A percentile compares a stretch with the other conserved stretches of the same genome.
Conservation (phyloP, 1,139 yeast species). For the Candida smagusa region DNA sequence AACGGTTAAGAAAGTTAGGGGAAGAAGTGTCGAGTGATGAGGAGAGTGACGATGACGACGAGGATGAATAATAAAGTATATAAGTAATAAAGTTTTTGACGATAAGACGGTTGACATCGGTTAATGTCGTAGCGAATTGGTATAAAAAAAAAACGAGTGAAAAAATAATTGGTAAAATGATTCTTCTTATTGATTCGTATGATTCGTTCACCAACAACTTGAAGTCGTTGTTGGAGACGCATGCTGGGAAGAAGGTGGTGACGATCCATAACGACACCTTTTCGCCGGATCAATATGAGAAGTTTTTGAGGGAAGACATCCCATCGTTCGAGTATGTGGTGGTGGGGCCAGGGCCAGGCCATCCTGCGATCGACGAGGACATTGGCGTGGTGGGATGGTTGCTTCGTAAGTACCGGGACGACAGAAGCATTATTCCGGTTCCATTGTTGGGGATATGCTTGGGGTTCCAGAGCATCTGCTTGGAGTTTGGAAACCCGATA, state of each 20-base stretch:
- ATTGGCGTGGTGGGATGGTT: slow-evolving; percentile 72
- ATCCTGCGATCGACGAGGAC: slow-evolving; percentile 63
- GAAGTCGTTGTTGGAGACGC: slow-evolving; percentile 55
- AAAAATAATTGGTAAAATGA: slow-evolving; percentile 23
- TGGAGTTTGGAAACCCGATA: slow-evolving; percentile 59
- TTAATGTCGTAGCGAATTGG: not conserved
- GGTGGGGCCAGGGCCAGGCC: slow-evolving; percentile 97
- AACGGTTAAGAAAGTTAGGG: slow-evolving; percentile 47
- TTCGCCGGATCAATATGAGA: slow-evolving; percentile 26
- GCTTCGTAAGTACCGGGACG: slow-evolving; percentile 25
- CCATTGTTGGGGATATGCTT: slow-evolving; percentile 91
- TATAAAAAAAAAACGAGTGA: not conserved
- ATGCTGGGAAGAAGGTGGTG: slow-evolving; percentile 54
- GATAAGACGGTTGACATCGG: not conserved
- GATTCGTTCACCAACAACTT: slow-evolving; percentile 92
- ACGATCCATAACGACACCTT: slow-evolving; percentile 78
- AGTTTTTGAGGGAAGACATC: slow-evolving; percentile 36
- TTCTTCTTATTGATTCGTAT: slow-evolving; percentile 84
- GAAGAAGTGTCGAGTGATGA: slow-evolving; percentile 47
- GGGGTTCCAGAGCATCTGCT: slow-evolving; percentile 85
- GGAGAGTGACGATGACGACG: slow-evolving; percentile 34
- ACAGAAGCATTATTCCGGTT: slow-evolving; percentile 20
- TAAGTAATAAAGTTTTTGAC: not conserved
- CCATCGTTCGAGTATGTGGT: slow-evolving; percentile 70
- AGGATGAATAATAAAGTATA: slow-evolving; percentile 16